These are phyloP conservation scores for Penicillium angulare DNA, from an alignment of 495 filamentous ascomycete species.

Conservation along the genomic window DNA sequence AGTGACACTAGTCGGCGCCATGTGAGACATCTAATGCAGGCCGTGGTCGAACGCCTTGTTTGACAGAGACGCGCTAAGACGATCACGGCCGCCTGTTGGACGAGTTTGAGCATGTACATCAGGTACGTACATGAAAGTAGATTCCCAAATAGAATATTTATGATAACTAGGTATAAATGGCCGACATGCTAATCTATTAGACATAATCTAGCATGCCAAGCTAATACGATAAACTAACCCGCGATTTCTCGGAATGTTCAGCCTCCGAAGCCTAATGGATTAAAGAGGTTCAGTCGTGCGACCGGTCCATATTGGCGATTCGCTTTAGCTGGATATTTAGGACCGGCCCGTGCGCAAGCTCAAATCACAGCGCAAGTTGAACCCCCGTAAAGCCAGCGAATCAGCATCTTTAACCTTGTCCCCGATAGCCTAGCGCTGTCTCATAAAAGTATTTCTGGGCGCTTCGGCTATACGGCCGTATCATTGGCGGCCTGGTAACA, in stretches of 20 bases:
- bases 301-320: conserved; percentile 40
- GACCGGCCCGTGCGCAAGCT: conserved; percentile 20
- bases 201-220: not conserved
- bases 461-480: conserved; percentile 14
- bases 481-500: conserved; percentile 5
- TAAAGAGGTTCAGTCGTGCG: conserved; percentile 7
- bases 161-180: too few species aligned
- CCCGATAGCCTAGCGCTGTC: conserved; percentile 8
- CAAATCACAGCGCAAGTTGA: conserved; percentile 3
- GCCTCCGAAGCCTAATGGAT: conserved; percentile 24
- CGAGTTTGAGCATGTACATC: not conserved
- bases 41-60: conserved; percentile 12
- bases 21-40: conserved; percentile 39
- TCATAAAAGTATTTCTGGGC: conserved; percentile 3
- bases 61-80: conserved; percentile 1
- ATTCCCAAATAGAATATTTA: too few species aligned
- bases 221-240: too few species aligned
- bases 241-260: conserved; percentile 26
- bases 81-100: not conserved
- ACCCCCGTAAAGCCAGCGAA: not conserved
- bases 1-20: conserved; percentile 17
- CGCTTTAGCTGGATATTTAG: conserved; percentile 30
- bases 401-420: not conserved
- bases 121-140: too few species aligned
- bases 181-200: too few species aligned